These are phyloP conservation scores for Osmozyma mogii DNA, from an alignment of 805 yeast species.

Conservation along the genomic window DNA sequence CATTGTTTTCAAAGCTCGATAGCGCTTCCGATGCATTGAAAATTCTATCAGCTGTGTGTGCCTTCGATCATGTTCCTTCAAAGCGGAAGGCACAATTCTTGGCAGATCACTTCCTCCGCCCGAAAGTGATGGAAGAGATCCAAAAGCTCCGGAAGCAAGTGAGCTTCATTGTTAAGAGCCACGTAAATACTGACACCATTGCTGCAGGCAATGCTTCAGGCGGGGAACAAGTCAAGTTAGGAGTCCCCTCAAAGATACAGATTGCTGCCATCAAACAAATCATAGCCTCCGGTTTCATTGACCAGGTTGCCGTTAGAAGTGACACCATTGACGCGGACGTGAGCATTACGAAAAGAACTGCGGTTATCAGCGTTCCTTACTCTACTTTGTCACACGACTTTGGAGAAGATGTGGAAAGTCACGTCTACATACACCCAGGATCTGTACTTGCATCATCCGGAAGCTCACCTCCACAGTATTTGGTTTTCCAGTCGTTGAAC, in stretches of 20 bases:
- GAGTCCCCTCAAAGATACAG: slow-evolving; percentile 63
- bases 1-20: slow-evolving; percentile 61
- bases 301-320: slow-evolving; percentile 80
- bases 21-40: slow-evolving; percentile 66
- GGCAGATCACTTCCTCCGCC: slow-evolving; percentile 57
- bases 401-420: slow-evolving; percentile 37
- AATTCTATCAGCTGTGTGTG: slow-evolving; percentile 76
- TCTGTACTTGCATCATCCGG: slow-evolving; percentile 59
- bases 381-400: slow-evolving; percentile 37
- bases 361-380: slow-evolving; percentile 57
- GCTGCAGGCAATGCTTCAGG: slow-evolving; percentile 33
- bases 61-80: slow-evolving; percentile 65
- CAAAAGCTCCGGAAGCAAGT: slow-evolving; percentile 73
- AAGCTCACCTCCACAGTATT: slow-evolving; percentile 66
- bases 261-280: slow-evolving; percentile 80
- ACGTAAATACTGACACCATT: slow-evolving; percentile 52
- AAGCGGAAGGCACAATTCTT: slow-evolving; percentile 43
- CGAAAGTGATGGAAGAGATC: slow-evolving; percentile 81
- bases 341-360: slow-evolving; percentile 48
- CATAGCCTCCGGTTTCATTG: slow-evolving; percentile 87
- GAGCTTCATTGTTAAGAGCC: slow-evolving; percentile 60
- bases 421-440: slow-evolving; percentile 73
- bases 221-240: slow-evolving; percentile 39
- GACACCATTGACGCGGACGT: slow-evolving; percentile 64
- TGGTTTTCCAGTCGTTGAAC: slow-evolving; percentile 67